phyloP scores from a whole-genome alignment of 1,139 yeast species.

The Yamadazyma songkhlaensis region DNA sequence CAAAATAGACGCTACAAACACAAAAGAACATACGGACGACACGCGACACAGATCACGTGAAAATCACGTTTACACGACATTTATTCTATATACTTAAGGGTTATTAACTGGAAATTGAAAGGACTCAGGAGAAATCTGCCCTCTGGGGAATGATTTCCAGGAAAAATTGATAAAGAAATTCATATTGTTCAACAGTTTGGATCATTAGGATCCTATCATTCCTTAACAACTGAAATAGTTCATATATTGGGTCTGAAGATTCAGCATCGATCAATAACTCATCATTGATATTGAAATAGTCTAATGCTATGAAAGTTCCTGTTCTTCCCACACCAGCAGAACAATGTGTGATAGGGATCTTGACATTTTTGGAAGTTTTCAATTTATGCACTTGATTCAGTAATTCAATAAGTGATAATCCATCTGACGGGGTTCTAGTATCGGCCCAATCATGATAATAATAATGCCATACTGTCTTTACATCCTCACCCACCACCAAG shows the following conservation, averaged over 20 bases:
- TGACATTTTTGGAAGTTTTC: slow-evolving; percentile 10
- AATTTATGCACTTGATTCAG: slow-evolving; percentile 22
- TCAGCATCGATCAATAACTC: slow-evolving; percentile 14
- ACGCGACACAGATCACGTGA: no score
- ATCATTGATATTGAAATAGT: slow-evolving; percentile 43
- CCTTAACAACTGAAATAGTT: slow-evolving; percentile 45
- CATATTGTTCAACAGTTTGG: slow-evolving; percentile 56
- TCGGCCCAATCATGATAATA: slow-evolving; percentile 61
- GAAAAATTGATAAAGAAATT: slow-evolving; percentile 41
- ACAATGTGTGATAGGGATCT: slow-evolving; percentile 60
- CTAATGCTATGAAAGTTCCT: slow-evolving; percentile 73
- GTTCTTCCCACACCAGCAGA: slow-evolving; percentile 87
- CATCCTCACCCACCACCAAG: slow-evolving; percentile 19
- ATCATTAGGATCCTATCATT: slow-evolving; percentile 65
- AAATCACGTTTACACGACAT: no score
- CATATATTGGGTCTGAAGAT: slow-evolving; percentile 23
- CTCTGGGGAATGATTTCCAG: not conserved
- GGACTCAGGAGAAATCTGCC: no score
- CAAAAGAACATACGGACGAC: no score
- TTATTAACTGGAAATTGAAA: no score
- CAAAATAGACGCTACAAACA: slow-evolving; percentile 2
- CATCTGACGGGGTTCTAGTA: slow-evolving; percentile 45
- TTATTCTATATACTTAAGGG: no score
- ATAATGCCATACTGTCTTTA: slow-evolving; percentile 48
- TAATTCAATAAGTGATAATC: slow-evolving; percentile 34